Percentiles rank a stretch among this genome's conserved stretches.
Evolutionary conservation across 1,139 yeast species (phyloP).

Genomic region (Nakaseomyces delphensis): DNA sequence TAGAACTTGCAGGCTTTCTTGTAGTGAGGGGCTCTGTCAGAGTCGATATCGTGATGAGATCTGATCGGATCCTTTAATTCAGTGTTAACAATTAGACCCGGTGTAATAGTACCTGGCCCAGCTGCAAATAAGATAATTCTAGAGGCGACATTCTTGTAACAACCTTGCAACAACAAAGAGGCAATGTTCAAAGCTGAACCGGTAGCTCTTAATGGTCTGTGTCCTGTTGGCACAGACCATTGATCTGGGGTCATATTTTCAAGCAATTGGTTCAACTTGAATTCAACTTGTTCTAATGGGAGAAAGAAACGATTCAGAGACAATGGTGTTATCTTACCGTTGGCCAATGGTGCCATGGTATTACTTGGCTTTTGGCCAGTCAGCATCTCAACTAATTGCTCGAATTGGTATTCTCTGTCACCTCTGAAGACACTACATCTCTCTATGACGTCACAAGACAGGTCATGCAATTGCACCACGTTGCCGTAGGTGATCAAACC

Average conservation of each 20-base stretch:
- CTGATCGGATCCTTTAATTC: constrained; percentile 93
- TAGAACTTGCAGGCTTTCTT: constrained; percentile 85
- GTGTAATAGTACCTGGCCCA: constrained; percentile 92
- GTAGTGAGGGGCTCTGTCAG: constrained; percentile 84
- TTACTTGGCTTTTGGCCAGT: constrained; percentile 37
- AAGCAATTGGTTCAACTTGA: constrained; percentile 70
- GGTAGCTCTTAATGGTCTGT: constrained; percentile 88
- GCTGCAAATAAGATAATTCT: constrained; percentile 86
- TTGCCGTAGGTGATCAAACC: constrained; percentile 93
- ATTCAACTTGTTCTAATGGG: constrained; percentile 81
- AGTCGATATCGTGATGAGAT: constrained; percentile 91
- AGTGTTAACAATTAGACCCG: constrained; percentile 89
- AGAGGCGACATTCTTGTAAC: constrained; percentile 84
- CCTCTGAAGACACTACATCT: constrained; percentile 89
- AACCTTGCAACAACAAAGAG: constrained; percentile 67
- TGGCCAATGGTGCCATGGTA: constrained; percentile 9
- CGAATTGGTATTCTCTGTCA: constrained; percentile 73
- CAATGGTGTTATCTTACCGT: constrained; percentile 33
- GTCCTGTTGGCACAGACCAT: constrained; percentile 86
- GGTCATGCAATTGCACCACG: constrained; percentile 88
- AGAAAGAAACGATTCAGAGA: constrained; percentile 66
- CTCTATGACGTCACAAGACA: constrained; percentile 68
- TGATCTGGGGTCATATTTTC: constrained; percentile 78
- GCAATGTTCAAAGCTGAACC: constrained; percentile 91
- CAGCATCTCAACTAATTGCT: constrained; percentile 68